Percentiles rank a stretch among this genome's conserved stretches.
phyloP scores from a whole-genome alignment of 2,329 filamentous ascomycete genomes.

The Tolypocladium sp. region DNA sequence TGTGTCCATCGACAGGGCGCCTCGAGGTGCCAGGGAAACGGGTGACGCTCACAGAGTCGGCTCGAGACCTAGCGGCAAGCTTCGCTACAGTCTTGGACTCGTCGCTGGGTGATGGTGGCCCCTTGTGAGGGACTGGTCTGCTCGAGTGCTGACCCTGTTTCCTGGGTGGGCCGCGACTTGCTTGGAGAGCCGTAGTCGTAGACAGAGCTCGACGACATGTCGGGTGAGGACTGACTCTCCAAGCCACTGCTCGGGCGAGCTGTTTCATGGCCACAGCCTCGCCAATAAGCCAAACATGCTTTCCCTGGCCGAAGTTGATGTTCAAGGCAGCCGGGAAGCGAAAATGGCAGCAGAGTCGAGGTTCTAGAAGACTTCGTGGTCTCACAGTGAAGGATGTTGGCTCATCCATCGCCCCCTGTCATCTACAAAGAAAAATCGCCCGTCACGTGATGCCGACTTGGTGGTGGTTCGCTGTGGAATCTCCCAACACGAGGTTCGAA shows the following conservation, averaged over 20 bases:
- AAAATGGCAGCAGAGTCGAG: neutral
- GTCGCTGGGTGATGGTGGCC: neutral
- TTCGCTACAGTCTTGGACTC: constrained; percentile 3
- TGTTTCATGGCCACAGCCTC: constrained; percentile 18
- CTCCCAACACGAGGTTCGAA: neutral
- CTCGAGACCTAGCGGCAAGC: constrained; percentile 7
- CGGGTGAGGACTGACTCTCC: constrained; percentile 11
- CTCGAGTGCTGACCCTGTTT: neutral
- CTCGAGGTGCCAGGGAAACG: neutral
- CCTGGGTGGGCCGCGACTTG: neutral
- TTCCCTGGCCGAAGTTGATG: neutral
- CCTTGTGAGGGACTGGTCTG: neutral
- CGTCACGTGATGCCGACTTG: neutral
- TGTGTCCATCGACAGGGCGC: neutral
- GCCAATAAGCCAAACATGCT: constrained; percentile 1
- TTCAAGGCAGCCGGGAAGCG: neutral
- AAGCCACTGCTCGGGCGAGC: constrained; percentile 15
- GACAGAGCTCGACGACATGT: constrained; percentile 13
- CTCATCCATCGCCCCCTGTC: neutral
- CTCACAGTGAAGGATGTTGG: neutral
- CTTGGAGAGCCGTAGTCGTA: constrained; percentile 14
- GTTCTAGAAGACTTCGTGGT: neutral
- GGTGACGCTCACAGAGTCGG: constrained; percentile 14
- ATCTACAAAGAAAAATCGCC: neutral
- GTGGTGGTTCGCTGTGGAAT: neutral